These are phyloP conservation scores for Xylaria sp. DNA, from an alignment of 2,329 filamentous ascomycete genomes.

Conservation along the genomic window DNA sequence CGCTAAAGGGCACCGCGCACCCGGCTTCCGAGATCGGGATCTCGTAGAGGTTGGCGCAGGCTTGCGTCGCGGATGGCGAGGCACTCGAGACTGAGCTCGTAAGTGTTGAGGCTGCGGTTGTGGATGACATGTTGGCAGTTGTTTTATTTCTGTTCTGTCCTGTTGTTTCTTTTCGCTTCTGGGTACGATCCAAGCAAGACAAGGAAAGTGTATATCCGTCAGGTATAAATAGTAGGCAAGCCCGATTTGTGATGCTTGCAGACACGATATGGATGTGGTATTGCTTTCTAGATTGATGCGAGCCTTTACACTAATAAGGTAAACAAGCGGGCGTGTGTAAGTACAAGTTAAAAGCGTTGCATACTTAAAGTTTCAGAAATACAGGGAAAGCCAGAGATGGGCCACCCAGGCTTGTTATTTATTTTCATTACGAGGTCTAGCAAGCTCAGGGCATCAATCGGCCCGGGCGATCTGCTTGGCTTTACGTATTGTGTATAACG, in stretches of 20 bases:
- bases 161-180: no score
- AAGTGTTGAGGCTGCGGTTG: background rate
- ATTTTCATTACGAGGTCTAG: slow-evolving; percentile 17
- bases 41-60: slow-evolving; percentile 52
- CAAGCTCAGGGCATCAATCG: slow-evolving; percentile 23
- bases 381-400: background rate
- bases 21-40: slow-evolving; percentile 57
- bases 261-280: background rate
- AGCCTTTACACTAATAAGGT: no score
- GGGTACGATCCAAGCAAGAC: background rate
- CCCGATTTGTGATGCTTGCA: background rate
- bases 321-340: background rate
- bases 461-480: slow-evolving; percentile 8
- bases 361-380: background rate
- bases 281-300: background rate
- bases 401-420: slow-evolving; percentile 4
- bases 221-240: background rate
- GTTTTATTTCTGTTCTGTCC: slow-evolving; percentile 9
- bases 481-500: no score
- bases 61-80: slow-evolving; percentile 36
- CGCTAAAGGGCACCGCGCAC: slow-evolving; percentile 56
- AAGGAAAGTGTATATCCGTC: background rate
- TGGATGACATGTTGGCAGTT: slow-evolving; percentile 14
- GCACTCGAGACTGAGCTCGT: slow-evolving; percentile 8
- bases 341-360: background rate